Evolutionary conservation across 108 stramenopile genomes (phyloP).

Genomic region (Chaetoceros tenuissimus): DNA sequence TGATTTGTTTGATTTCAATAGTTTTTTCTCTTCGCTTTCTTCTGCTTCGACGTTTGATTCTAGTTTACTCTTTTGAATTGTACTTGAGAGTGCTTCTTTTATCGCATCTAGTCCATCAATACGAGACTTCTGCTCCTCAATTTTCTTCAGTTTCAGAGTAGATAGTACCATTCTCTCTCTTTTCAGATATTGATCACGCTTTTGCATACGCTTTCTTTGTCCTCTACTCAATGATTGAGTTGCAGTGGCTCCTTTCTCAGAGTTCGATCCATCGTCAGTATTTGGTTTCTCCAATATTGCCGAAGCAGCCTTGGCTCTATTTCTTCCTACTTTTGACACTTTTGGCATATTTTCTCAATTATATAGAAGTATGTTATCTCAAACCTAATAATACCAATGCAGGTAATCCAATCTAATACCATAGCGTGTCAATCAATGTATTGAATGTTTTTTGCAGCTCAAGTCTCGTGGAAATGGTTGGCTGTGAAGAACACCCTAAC

Average conservation of each 20-base stretch:
- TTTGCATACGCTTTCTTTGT: slow-evolving; percentile 67
- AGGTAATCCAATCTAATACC: too few species aligned
- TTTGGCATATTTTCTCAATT: background rate
- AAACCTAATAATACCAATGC: too few species aligned
- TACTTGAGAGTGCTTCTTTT: slow-evolving; percentile 44
- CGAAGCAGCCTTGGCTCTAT: background rate
- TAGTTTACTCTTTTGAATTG: slow-evolving; percentile 10
- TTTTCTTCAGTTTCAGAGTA: slow-evolving; percentile 42
- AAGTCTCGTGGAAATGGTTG: too few species aligned
- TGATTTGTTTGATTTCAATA: background rate
- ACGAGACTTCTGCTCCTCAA: slow-evolving; percentile 66
- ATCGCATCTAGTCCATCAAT: slow-evolving; percentile 78
- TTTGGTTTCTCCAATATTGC: too few species aligned
- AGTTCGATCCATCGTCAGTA: too few species aligned
- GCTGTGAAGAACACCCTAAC: too few species aligned
- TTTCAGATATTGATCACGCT: slow-evolving; percentile 70
- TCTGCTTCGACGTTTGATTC: background rate
- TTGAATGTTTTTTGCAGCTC: too few species aligned
- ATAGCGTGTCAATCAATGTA: too few species aligned
- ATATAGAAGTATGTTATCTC: too few species aligned
- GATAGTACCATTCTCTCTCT: slow-evolving; percentile 72
- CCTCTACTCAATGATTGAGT: slow-evolving; percentile 40
- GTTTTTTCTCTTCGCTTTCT: slow-evolving; percentile 1
- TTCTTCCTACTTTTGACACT: background rate
- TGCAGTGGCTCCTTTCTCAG: background rate